Evolutionary conservation across 2,329 filamentous ascomycete genomes (phyloP), one percentile per base, ranked within the genome.

Genomic region (Escovopsis sp.): DNA sequence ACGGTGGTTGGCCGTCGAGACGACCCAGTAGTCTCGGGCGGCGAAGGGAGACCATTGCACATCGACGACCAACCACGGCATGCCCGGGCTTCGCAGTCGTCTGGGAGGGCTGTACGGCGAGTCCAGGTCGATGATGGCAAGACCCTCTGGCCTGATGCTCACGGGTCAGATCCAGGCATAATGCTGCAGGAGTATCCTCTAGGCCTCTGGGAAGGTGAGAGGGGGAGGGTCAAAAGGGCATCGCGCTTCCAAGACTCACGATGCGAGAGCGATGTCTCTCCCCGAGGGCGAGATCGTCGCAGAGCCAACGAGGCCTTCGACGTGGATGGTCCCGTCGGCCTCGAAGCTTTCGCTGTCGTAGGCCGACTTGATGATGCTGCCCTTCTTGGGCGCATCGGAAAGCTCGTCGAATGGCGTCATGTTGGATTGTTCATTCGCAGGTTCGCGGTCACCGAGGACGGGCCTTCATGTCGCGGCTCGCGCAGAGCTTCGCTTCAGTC

Each of bases 1-100:
- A 46, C 90, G 85, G 54, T 94, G 87, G 53, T 94, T 94, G 14
- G 86, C 88, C 1, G 87, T 94, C 39, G 85, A 93, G 26, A 85
- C 83, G 14, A 94, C 80, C 87, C 88, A 94, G 49, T 87, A 87
- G 54, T 93, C 83, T 33, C 87, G 74, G 15, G 72, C 75, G 11
- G 87, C 82, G 54, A 94, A 94, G 1, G 88, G 88, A 10, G 85
- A 94, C 88, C 88, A 94, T 57, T 94, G 88, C 21, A 94, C 87
- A 56, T 94, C 88, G 10, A 88, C 86, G 5, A 94, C 87, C 35
- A 93, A 76, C 85, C 87, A 94, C n/a, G 84, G 80, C 30, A 85
- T 77, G 37, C 84, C 80, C 57, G 93, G 84, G 42, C 80, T 80
- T 46, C 68, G 70, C 33, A 94, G 68, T 48, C 86, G 79, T 14